Evolutionary conservation across 257 asterid species (phyloP).

Genomic region (Cordia subcordata): DNA sequence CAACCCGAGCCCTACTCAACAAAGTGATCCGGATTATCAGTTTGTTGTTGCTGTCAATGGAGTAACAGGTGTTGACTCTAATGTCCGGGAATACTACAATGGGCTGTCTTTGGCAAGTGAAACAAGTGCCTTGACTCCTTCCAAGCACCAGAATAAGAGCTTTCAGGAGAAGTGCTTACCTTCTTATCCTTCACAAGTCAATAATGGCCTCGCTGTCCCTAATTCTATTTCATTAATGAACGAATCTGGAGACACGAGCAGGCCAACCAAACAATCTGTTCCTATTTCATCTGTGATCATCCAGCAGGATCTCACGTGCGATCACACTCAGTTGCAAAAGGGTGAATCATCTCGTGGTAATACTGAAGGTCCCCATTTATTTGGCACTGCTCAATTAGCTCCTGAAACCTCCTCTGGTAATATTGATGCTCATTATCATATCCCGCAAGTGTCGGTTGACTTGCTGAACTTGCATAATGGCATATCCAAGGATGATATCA

Average conservation of each 20-base stretch:
- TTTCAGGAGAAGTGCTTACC: slow-evolving; percentile 27
- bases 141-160: slow-evolving; percentile 26
- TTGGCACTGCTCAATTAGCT: slow-evolving; percentile 22
- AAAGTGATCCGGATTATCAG: slow-evolving; percentile 40
- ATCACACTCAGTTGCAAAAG: slow-evolving; percentile 6
- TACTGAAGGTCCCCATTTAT: slow-evolving; percentile 25
- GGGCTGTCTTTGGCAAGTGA: slow-evolving; percentile 28
- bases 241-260: slow-evolving; percentile 26
- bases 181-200: slow-evolving; percentile 31
- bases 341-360: slow-evolving; percentile 27
- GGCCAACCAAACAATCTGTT: slow-evolving; percentile 18
- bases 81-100: slow-evolving; percentile 22
- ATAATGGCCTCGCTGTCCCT: slow-evolving; percentile 28
- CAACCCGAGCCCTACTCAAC: slow-evolving; percentile 34
- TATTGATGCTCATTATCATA: slow-evolving; percentile 21
- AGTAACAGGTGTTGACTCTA: slow-evolving; percentile 36
- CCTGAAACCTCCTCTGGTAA: slow-evolving; percentile 27
- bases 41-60: slow-evolving; percentile 69
- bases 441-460: slow-evolving; percentile 24
- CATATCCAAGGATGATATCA: slow-evolving; percentile 15
- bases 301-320: slow-evolving; percentile 33
- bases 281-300: slow-evolving; percentile 26
- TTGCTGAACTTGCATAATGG: slow-evolving; percentile 21
- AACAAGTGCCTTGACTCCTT: slow-evolving; percentile 27
- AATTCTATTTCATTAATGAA: slow-evolving; percentile 16